Evolutionary conservation across 2,329 filamentous ascomycete species (phyloP), one percentile per base, ranked within the genome.

Genomic region (Colletotrichum kahawae): DNA sequence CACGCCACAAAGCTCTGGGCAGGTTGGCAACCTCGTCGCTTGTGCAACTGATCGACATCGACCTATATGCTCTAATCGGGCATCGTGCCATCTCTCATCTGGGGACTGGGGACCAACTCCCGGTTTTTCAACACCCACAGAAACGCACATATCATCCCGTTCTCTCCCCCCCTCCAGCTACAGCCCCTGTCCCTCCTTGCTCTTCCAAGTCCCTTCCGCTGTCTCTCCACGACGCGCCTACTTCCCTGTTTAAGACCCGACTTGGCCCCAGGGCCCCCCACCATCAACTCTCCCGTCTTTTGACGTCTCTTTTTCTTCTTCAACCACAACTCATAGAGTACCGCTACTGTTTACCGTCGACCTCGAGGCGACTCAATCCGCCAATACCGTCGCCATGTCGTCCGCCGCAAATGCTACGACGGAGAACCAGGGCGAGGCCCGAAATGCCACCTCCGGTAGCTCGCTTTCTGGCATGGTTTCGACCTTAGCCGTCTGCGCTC

Each of bases 401-500:
- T 14, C 16, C n/a, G 57, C 57, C 16, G 18, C 57, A 16, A 31
- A 62, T 34, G 31, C 57, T 33, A 67, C 33, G 63, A 65, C 16
- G 43, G 13, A 16, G 6, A 71, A 74, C 14, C 63, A 63, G 6
- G 73, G 73, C 36, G 43, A 48, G 33, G 73, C 73, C 16, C 33
- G 48, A 4, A n/a, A 8, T 18, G 16, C 36, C 18, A 29, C 18
- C 7, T 63, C 56, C 7, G 73, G 69, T n/a, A 75, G 73, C 57
- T 48, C 63, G 7, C 57, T 75, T 18, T 75, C 73, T 3, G 87
- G 84, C 68, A 82, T 88, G 67, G 81, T 88, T 70, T 82, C 87
- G 78, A 92, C 90, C 31, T 84, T 92, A 27, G 79, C 90, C 7
- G 91, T 91, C 9, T 85, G 91, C 14, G 78, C 88, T 48, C 77